A percentile compares a stretch with the other conserved stretches of the same genome.
phyloP scores from a whole-genome alignment of 495 filamentous ascomycete genomes.

The Trichoderma parareesei region DNA sequence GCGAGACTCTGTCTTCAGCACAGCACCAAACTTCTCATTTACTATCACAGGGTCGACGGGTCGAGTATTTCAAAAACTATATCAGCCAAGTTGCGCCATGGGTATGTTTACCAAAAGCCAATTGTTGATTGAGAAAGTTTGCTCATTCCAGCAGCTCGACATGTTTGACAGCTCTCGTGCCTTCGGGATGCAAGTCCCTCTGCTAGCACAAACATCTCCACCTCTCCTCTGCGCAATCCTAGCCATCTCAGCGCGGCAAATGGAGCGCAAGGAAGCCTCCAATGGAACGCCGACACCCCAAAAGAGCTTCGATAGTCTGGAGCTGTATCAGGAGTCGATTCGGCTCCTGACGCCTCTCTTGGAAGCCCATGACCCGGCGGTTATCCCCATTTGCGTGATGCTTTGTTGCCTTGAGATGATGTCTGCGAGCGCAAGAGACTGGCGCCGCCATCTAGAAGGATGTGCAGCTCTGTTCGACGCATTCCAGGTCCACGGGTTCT shows the following conservation, averaged over 20 bases:
- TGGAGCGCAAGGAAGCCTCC: slow-evolving; percentile 30
- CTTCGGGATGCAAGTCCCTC: slow-evolving; percentile 35
- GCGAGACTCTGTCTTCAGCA: not conserved
- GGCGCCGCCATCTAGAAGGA: slow-evolving; percentile 19
- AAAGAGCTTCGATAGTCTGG: slow-evolving; percentile 27
- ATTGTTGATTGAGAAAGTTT: not conserved
- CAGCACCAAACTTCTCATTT: not conserved
- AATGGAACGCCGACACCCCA: not conserved
- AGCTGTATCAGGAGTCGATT: slow-evolving; percentile 40
- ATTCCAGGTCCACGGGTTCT: slow-evolving; percentile 14
- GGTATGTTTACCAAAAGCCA: not conserved
- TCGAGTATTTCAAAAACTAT: slow-evolving; percentile 13
- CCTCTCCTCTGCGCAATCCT: slow-evolving; percentile 35
- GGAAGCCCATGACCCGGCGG: slow-evolving; percentile 12
- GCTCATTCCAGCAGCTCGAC: slow-evolving; percentile 12
- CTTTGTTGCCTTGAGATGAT: slow-evolving; percentile 20
- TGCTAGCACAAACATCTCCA: slow-evolving; percentile 30
- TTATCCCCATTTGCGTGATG: slow-evolving; percentile 16
- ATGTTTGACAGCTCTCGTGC: slow-evolving; percentile 17
- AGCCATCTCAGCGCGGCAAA: slow-evolving; percentile 35
- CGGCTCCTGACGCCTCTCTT: slow-evolving; percentile 31
- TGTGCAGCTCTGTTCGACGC: slow-evolving; percentile 17
- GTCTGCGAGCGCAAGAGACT: slow-evolving; percentile 17
- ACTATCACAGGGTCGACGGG: slow-evolving; percentile 2
- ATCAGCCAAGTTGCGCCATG: slow-evolving; percentile 13